phyloP scores from a whole-genome alignment of 1,139 yeast genomes.

The Pneumocystis oryctolagi region DNA sequence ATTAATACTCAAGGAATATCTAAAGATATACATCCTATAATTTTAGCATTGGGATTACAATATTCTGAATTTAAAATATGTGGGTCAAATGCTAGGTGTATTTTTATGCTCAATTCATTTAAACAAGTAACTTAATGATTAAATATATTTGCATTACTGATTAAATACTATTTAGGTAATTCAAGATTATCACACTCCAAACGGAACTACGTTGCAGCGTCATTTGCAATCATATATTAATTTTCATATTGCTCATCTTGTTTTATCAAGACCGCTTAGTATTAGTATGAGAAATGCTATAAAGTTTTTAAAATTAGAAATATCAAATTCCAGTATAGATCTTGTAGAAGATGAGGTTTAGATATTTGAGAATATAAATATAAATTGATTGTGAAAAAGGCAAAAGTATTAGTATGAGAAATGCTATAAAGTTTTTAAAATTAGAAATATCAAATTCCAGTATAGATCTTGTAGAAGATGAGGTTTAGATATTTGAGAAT shows the following conservation, averaged over 20 bases:
- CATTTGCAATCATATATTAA: constrained; percentile 77
- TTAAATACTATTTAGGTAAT: constrained; percentile 37
- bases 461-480: constrained; percentile 54
- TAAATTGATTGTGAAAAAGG: too few relatives aligned
- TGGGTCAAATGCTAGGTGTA: constrained; percentile 78
- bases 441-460: constrained; percentile 69
- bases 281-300: constrained; percentile 97
- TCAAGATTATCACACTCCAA: constrained; percentile 68
- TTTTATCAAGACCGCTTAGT: constrained; percentile 80
- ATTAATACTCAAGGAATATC: constrained; percentile 21
- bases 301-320: constrained; percentile 91
- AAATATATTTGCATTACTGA: background rate
- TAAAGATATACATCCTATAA: constrained; percentile 74
- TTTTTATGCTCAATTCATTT: constrained; percentile 74
- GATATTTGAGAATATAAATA: background rate
- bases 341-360: constrained; percentile 45
- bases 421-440: constrained; percentile 91
- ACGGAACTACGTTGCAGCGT: constrained; percentile 70
- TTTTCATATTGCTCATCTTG: constrained; percentile 87
- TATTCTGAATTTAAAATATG: constrained; percentile 73
- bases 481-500: constrained; percentile 23
- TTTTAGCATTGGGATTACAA: constrained; percentile 62
- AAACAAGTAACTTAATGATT: constrained; percentile 22
- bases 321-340: constrained; percentile 56
- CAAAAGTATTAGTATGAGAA: constrained; percentile 95